Base-by-base conservation (phyloP, 1,284 basidiomycete genomes). In the Trametes polyzona region DNA sequence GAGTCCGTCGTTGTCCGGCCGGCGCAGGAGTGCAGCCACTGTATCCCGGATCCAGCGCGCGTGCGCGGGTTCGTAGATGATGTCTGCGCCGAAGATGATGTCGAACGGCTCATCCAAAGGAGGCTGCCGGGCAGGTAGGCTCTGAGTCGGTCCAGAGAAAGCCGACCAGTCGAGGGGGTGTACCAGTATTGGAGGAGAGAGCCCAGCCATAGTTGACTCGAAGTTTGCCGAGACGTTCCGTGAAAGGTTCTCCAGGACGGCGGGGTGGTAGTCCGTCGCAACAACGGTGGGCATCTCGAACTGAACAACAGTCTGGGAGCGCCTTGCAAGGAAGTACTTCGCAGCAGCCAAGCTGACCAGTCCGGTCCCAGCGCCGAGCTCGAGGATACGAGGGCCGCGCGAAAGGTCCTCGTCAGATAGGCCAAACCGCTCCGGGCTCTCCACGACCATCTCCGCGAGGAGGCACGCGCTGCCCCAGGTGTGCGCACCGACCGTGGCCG, bases 391-490 rank as follows among this genome's bases (percentile, higher is more conserved):
- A 16, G 86, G 68, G n/a, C 42, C 36, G 36, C 23, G 24, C 17
- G 27, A 10, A 16, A 32, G 21, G 10, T 17, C 49, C 10, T 17
- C 52, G 14, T 26, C 33, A 17, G 33, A 26, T 9, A 87, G 69
- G 3, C 81, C 81, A 66, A 90, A 92, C 2, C 64, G 63, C 1
- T 58, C 67, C 0, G 92, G 91, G 24, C 78, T 69, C 19, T 86
- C 78, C 1, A 83, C 81, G 49, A 96, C 83, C 73, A 88, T 82
- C 66, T 94, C 87, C 0, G 92, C 85, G 37, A 96, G 79, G 4
- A 96, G 83, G 62, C 90, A 93, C 0, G 92, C 90, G 4, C 86
- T 84, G 1, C 93, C 94, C 95, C 94, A 96, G 0, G 94, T 96
- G 72, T 96, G 93, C 17, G 93, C 88, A 6, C 94, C 95, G 17